Conservation (phyloP, 163 green algal species). For the Volvox carteri region DNA sequence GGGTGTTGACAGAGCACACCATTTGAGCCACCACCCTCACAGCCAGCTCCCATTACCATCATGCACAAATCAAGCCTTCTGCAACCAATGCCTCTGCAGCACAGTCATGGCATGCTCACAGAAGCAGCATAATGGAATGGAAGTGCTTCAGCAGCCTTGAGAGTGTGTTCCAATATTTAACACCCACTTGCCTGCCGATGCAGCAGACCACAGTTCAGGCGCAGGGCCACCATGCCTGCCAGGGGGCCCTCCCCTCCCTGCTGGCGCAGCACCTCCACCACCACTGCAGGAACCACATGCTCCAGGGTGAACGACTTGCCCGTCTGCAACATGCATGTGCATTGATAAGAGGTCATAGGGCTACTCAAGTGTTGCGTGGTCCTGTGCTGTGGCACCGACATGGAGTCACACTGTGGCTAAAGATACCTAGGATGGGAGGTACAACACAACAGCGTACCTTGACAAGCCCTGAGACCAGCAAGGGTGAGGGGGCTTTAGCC, state of each 20-base stretch:
- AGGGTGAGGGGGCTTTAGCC: background rate
- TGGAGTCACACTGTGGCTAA: background rate
- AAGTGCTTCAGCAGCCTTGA: background rate
- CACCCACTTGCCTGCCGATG: constrained; percentile 16
- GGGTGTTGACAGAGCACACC: background rate
- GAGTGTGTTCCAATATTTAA: background rate
- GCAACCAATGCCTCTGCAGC: background rate
- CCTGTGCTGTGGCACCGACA: constrained; percentile 6
- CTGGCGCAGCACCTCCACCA: constrained; percentile 19
- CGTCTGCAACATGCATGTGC: background rate
- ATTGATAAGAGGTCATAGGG: background rate
- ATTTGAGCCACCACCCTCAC: background rate
- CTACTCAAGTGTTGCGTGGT: background rate
- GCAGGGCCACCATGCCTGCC: no score
- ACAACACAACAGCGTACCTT: constrained; percentile 16
- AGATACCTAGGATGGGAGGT: background rate
- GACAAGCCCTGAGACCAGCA: constrained; percentile 20
- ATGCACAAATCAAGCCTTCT: background rate
- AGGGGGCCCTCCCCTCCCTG: background rate
- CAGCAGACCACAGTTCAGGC: background rate
- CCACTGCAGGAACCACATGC: constrained; percentile 7
- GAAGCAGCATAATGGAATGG: background rate
- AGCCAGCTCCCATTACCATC: background rate
- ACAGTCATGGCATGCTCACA: background rate
- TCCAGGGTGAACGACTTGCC: constrained; percentile 35